Conservation (phyloP, 2,329 filamentous ascomycete species). For the Cladosporium sp. region DNA sequence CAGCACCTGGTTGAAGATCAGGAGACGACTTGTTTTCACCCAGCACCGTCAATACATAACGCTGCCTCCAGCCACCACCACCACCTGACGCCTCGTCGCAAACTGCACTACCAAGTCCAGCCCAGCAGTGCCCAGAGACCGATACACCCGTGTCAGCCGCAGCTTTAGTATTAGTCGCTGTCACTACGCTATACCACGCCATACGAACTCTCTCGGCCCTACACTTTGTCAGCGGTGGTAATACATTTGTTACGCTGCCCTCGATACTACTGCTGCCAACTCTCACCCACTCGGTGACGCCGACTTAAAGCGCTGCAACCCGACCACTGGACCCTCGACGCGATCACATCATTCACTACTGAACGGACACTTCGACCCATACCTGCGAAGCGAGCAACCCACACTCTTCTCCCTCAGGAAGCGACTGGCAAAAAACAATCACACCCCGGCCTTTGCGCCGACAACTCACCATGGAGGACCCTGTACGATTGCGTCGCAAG, state of each 20-base stretch:
- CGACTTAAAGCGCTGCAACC: constrained; percentile 1
- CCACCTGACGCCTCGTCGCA: constrained; percentile 3
- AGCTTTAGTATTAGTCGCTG: background rate
- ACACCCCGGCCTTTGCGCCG: constrained; percentile 28
- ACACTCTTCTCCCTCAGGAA: background rate
- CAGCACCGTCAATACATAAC: constrained; percentile 2
- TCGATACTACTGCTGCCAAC: background rate
- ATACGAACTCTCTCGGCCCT: constrained; percentile 1
- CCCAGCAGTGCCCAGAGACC: constrained; percentile 4
- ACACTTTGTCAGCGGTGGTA: background rate
- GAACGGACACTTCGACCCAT: background rate
- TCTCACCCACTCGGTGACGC: background rate
- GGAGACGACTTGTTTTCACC: background rate
- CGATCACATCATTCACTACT: background rate
- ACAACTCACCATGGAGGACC: constrained; percentile 35
- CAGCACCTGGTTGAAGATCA: background rate
- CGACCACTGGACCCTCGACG: background rate
- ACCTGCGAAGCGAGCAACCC: background rate
- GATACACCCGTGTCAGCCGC: constrained; percentile 2
- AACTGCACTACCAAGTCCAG: background rate
- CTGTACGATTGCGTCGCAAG: constrained; percentile 67
- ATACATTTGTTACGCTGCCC: background rate
- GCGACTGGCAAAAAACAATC: background rate
- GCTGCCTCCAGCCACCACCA: constrained; percentile 1
- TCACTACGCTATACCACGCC: background rate